These are phyloP conservation scores for Ambrosia trifida DNA, from an alignment of 129 eudicot genomes.

Conservation along the genomic window DNA sequence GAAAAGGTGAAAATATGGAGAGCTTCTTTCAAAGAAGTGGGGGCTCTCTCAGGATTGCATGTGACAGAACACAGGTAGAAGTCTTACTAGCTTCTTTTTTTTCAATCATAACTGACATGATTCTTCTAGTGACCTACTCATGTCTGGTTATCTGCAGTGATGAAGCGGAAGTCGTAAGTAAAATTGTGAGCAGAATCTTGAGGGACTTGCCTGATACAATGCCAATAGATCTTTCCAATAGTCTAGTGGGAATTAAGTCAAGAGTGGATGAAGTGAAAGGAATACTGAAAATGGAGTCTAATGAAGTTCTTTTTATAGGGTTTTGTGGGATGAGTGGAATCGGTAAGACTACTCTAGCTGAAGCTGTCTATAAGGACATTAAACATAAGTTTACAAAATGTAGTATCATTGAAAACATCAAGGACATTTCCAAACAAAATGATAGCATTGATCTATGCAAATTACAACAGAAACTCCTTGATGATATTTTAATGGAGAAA, in stretches of 20 bases:
- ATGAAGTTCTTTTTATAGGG: conserved; percentile 19
- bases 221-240: neutral
- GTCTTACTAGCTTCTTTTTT: neutral
- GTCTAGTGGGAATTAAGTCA: conserved; percentile 7
- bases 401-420: conserved; percentile 27
- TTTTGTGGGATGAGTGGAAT: conserved; percentile 30
- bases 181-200: too few relatives aligned
- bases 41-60: neutral
- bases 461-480: conserved; percentile 14
- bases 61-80: conserved; percentile 2
- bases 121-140: neutral
- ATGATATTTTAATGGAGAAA: conserved; percentile 7
- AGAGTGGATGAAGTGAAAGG: neutral
- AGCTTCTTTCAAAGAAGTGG: neutral
- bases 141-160: neutral
- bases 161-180: too few relatives aligned
- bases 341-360: conserved; percentile 26
- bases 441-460: neutral
- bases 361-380: neutral
- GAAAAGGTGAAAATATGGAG: neutral
- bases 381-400: neutral
- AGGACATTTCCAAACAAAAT: conserved; percentile 28
- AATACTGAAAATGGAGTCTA: neutral
- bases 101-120: neutral
- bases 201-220: too few relatives aligned